These are phyloP conservation scores for Holtermanniella nyarrowii DNA, from an alignment of 768 basidiomycete genomes.

Conservation along the genomic window DNA sequence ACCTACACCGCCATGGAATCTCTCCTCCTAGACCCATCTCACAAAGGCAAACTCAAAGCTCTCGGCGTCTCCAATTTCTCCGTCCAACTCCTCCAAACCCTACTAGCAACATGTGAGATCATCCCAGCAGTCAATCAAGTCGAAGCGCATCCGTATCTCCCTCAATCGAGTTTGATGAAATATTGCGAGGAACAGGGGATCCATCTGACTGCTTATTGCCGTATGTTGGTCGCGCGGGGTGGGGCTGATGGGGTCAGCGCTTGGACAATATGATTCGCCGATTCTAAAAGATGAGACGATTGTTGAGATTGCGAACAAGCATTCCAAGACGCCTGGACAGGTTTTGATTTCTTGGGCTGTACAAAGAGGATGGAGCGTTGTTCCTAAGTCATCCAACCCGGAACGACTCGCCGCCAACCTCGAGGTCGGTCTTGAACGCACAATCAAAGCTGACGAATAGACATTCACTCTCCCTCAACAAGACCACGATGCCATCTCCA, in stretches of 20 bases:
- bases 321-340: constrained; percentile 48
- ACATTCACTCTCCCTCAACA: neutral
- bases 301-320: constrained; percentile 46
- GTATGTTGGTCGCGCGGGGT: constrained; percentile 41
- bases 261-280: constrained; percentile 42
- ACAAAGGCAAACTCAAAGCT: neutral
- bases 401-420: constrained; percentile 50
- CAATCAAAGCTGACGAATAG: neutral
- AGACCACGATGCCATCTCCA: neutral
- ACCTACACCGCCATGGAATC: constrained; percentile 42
- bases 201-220: constrained; percentile 47
- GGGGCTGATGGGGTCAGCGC: neutral
- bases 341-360: constrained; percentile 51
- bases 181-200: constrained; percentile 50
- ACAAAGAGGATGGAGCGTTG: constrained; percentile 44
- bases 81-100: constrained; percentile 42
- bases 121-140: constrained; percentile 47
- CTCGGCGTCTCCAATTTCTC: constrained; percentile 55
- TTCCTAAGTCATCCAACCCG: constrained; percentile 48
- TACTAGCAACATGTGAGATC: constrained; percentile 45
- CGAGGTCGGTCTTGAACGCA: constrained; percentile 38
- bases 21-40: neutral
- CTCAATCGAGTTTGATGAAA: constrained; percentile 46
- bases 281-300: constrained; percentile 48
- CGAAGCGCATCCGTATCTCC: constrained; percentile 48